Evolutionary conservation across 495 filamentous ascomycete genomes (phyloP), one percentile per base, ranked within the genome.

Genomic region (Aspergillus wentii): DNA sequence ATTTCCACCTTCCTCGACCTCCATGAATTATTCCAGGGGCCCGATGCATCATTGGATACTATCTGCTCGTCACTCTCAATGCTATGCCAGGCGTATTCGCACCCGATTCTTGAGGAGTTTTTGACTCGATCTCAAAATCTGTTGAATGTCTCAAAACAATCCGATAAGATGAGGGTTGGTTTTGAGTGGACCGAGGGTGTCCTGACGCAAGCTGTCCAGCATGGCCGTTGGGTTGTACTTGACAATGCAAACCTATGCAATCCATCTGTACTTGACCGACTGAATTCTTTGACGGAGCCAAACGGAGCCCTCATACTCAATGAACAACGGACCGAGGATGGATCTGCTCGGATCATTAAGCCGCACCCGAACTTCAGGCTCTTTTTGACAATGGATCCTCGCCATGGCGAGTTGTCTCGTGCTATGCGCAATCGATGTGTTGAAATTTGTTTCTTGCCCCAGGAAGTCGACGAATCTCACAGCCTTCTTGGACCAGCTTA

Each of bases 231-330:
- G 94, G 69, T 99, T 32, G 79, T 97, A 17, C 79, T 99, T 13
- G 91, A 97, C 56, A 95, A 97, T 65, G 91, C 94, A 34, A 99
- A 99, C 51, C 71, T 97, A 11, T 99, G 94, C 57, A 95, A 82
- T 48, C 79, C 91, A 4, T 95, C 92, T 4, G 91, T 97, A 8
- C 78, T 99, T 2, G 94, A 99, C 56, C 75, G 94, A 50, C 60
- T 99, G 46, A 99, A 99, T 54, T 95, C 94, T 0, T 64, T 99
- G 23, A 82, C 95, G 1, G 94, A 99, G 58, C 86, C 86, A 2
- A 84, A 89, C 52, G 94, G 94, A 7, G 74, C 75, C 35, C 69
- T 99, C 14, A 86, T 82, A 49, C 82, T 99, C 46, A 95, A 94
- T 48, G 94, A 97, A 51, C 89, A 97, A 57, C 82, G 81, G 38